Base-by-base conservation (phyloP, 768 basidiomycete genomes). In the Amanita polypyramis region DNA sequence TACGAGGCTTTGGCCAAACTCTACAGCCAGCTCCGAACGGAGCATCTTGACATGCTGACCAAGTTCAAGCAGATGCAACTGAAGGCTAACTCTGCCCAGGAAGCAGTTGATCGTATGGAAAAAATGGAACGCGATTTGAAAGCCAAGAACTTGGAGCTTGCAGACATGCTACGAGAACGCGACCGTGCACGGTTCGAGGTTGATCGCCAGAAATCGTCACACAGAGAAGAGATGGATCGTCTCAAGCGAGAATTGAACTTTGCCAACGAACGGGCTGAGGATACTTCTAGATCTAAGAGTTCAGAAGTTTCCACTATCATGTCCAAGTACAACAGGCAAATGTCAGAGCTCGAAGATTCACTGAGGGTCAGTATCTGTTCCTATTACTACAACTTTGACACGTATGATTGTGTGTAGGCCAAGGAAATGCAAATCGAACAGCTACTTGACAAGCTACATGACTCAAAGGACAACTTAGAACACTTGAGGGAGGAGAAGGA, bases 381-480 rank as follows among this genome's bases (percentile, higher is more conserved):
- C 23, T 25, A 8, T 17, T 37, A 47, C 5, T 48, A 21, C 49
- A 15, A 33, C 33, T 7, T 51, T 32, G 11, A 30, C 27, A 21
- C 51, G 32, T 48, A 55, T 15, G 49, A 29, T 37, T 51, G 32
- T 27, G 44, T 50, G 11, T 55, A 97, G 95, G 65, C 88, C 25
- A 99, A 99, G 64, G 95, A 98, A 79, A 72, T 86, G 53, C 93
- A 95, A 63, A 95, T 99, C 52, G 96, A 99, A 59, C 93, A 97
- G 49, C 70, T 98, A 14, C 73, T 96, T 21, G 62, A 63, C 53
- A 94, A 90, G 65, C 66, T 98, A 55, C 79, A 96, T 59, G 73
- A 76, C 50, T 77, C 86, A 44, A 65, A 73, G 20, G 75, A 69
- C 33, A 92, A 97, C 55, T 55, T 93, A 51, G 92, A 95, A 54